Evolutionary conservation across 2,329 filamentous ascomycete species (phyloP), one percentile per base, ranked within the genome.

Genomic region (Lecanosticta acicola): DNA sequence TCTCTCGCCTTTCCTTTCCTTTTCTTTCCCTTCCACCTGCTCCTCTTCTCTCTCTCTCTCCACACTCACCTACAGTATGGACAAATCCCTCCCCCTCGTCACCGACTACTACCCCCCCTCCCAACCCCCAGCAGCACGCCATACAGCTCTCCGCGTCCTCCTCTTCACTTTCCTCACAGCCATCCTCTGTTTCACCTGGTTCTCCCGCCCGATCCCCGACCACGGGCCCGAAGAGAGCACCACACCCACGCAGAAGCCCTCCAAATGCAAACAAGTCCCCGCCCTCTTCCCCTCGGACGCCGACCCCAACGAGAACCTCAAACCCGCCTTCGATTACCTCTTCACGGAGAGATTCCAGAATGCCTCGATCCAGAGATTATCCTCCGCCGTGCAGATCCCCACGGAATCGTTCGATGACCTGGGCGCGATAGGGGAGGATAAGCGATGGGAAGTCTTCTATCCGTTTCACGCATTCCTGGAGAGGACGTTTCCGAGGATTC

Each of bases 391-490:
- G 10, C 69, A 72, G 45, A 71, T 81, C 34, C 72, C 74, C 0
- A 74, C 76, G 0, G 65, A 80, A 34, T 77, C 71, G 36, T 80
- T 73, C 51, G 78, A 81, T 47, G 75, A 80, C 46, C 70, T 78
- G 39, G 76, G 77, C 3, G 62, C 68, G 2, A 70, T 79, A 17
- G 74, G 73, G n/a, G 62, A 73, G 32, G 78, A 81, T 54, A 60
- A 69, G 43, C 68, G 78, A 42, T 81, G 77, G 77, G 65, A 73
- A 26, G 69, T 75, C 0, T 78, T 79, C 53, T 71, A 73, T 38
- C 64, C 72, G 5, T 66, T 80, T 71, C 56, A 76, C 41, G 56
- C 70, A 2, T 72, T 74, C 24, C 61, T 81, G 3, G 62, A 66
- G 34, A 57, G 66, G 46, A 69, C 74, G 0, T 81, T 79, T 48